phyloP scores from a whole-genome alignment of 352 stramenopile genomes.

The Phytophthora tubulina region DNA sequence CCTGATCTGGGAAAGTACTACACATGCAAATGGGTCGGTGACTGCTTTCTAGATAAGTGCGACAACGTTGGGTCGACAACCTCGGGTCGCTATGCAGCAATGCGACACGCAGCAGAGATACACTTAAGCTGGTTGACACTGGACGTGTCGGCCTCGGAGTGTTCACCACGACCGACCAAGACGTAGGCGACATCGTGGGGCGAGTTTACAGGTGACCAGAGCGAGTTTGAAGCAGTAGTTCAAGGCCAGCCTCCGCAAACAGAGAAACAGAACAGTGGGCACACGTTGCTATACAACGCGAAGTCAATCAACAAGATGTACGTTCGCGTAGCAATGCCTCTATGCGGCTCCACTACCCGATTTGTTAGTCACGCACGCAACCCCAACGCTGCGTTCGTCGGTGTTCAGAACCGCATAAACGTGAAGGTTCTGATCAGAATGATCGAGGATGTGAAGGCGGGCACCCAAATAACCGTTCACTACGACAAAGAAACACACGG shows the following conservation, averaged over 20 bases:
- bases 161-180: background rate
- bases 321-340: slow-evolving; percentile 1
- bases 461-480: background rate
- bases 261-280: slow-evolving; percentile 14
- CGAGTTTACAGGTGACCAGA: slow-evolving; percentile 2
- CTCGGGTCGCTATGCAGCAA: slow-evolving; percentile 18
- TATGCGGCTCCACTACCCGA: background rate
- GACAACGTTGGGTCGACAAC: background rate
- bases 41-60: slow-evolving; percentile 12
- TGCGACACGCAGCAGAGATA: background rate
- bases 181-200: slow-evolving; percentile 7
- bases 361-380: slow-evolving; percentile 8
- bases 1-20: slow-evolving; percentile 1
- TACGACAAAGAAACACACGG: background rate
- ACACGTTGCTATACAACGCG: slow-evolving; percentile 1
- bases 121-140: slow-evolving; percentile 2
- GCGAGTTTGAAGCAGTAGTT: background rate
- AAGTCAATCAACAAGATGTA: slow-evolving; percentile 1
- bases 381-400: background rate
- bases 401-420: background rate
- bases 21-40: background rate
- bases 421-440: slow-evolving; percentile 1
- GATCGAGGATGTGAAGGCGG: background rate
- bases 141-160: background rate
- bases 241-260: background rate